Evolutionary conservation across 176 grass and related monocot genomes (phyloP).

Genomic region (Cymbopogon citratus): DNA sequence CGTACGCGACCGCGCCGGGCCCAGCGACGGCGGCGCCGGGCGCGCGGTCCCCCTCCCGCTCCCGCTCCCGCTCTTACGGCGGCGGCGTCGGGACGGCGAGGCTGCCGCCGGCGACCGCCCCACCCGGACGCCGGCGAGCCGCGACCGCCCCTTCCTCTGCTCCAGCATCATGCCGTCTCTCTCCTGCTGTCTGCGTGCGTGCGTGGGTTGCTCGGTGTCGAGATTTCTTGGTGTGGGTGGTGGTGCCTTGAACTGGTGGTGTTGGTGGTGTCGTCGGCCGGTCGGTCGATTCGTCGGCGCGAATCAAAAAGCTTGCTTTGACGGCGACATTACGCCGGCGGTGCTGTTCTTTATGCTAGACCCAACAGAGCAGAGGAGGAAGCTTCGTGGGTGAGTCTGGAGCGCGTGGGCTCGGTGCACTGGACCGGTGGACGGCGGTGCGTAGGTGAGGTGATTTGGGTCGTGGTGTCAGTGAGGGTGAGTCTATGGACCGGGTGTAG

Average conservation of each 20-base stretch:
- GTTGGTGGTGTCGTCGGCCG: neutral
- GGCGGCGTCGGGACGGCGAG: neutral
- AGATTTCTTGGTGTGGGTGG: neutral
- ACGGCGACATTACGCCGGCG: neutral
- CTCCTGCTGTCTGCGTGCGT: no score
- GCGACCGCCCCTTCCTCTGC: slow-evolving; percentile 13
- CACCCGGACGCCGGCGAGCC: neutral
- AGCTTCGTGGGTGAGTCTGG: neutral
- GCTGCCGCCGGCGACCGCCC: neutral
- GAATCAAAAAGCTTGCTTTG: neutral
- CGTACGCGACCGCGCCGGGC: neutral
- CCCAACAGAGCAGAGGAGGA: neutral
- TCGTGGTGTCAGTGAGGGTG: neutral
- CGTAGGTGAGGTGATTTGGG: neutral
- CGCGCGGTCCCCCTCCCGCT: neutral
- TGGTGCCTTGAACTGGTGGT: neutral
- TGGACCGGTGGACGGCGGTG: neutral
- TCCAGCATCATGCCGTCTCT: neutral
- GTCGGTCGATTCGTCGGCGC: no score
- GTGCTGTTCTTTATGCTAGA: neutral
- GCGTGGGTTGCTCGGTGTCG: neutral
- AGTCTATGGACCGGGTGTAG: neutral
- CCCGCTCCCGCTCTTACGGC: neutral
- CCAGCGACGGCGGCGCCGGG: neutral
- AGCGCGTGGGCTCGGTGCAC: neutral